These are phyloP conservation scores for Ceratobasidium sp. DNA, from an alignment of 1,284 basidiomycete genomes.

Conservation along the genomic window DNA sequence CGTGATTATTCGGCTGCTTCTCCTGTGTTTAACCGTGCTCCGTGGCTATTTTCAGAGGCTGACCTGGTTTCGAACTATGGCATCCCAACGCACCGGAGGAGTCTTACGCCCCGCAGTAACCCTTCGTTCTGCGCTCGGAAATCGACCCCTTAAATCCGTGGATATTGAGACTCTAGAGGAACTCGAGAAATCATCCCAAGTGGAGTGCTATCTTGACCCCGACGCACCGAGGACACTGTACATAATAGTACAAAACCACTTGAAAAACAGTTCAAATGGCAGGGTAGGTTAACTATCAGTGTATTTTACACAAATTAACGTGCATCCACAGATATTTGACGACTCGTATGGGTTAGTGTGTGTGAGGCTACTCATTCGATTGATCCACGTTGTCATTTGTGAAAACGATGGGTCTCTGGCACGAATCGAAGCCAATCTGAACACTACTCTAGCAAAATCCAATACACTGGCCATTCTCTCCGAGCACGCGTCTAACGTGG, in stretches of 20 bases:
- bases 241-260: neutral
- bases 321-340: neutral
- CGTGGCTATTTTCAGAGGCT: too few relatives aligned
- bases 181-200: neutral
- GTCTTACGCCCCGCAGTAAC: neutral
- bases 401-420: neutral
- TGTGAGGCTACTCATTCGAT: neutral
- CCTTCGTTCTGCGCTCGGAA: neutral
- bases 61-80: neutral
- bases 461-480: neutral
- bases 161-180: conserved; percentile 6
- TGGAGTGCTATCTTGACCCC: conserved; percentile 1
- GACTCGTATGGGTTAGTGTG: neutral
- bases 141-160: neutral
- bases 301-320: neutral
- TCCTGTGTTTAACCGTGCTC: too few relatives aligned
- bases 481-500: neutral
- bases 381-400: neutral
- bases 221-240: neutral
- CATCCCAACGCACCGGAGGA: neutral
- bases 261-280: neutral
- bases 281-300: neutral
- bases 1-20: too few relatives aligned
- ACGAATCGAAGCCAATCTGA: neutral
- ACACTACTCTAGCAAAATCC: neutral